Percentiles rank a stretch among this genome's conserved stretches.
Evolutionary conservation across 139 green algal species (phyloP).

Genomic region (Gonium pectorale): DNA sequence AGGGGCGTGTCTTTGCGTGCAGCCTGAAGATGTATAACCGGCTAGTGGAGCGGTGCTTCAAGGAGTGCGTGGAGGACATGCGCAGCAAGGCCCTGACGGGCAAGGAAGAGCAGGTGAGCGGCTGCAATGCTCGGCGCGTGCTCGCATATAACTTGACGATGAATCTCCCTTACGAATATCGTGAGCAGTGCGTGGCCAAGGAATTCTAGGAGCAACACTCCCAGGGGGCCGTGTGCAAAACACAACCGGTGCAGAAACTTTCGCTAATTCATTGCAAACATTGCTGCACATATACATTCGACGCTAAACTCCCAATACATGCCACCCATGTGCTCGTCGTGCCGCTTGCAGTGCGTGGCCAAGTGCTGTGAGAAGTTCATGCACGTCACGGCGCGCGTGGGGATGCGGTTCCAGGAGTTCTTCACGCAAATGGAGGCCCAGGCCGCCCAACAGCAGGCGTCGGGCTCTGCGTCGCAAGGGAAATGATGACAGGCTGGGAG

Average conservation of each 20-base stretch:
- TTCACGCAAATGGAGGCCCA: slow-evolving; percentile 27
- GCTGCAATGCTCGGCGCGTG: neutral
- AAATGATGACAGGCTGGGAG: too few relatives aligned
- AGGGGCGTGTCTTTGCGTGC: too few relatives aligned
- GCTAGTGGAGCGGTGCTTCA: slow-evolving; percentile 96
- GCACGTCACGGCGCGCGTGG: slow-evolving; percentile 88
- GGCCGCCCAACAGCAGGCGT: neutral
- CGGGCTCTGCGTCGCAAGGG: neutral
- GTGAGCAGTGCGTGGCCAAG: too few relatives aligned
- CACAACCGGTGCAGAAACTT: too few relatives aligned
- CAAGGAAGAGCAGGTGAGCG: slow-evolving; percentile 91
- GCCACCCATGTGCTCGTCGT: too few relatives aligned
- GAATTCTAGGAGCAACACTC: too few relatives aligned
- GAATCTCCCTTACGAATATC: too few relatives aligned
- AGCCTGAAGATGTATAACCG: slow-evolving; percentile 98
- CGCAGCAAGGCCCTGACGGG: slow-evolving; percentile 91
- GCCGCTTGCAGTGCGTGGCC: slow-evolving; percentile 83
- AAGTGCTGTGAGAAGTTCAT: slow-evolving; percentile 98
- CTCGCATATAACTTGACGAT: too few relatives aligned
- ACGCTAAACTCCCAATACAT: too few relatives aligned
- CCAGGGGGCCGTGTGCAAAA: too few relatives aligned
- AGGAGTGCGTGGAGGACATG: slow-evolving; percentile 93
- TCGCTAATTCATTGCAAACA: too few relatives aligned
- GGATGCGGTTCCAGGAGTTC: slow-evolving; percentile 84
- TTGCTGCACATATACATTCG: too few relatives aligned